phyloP scores from a whole-genome alignment of 2,329 filamentous ascomycete genomes.

The Cylindrodendrum hubeiense region DNA sequence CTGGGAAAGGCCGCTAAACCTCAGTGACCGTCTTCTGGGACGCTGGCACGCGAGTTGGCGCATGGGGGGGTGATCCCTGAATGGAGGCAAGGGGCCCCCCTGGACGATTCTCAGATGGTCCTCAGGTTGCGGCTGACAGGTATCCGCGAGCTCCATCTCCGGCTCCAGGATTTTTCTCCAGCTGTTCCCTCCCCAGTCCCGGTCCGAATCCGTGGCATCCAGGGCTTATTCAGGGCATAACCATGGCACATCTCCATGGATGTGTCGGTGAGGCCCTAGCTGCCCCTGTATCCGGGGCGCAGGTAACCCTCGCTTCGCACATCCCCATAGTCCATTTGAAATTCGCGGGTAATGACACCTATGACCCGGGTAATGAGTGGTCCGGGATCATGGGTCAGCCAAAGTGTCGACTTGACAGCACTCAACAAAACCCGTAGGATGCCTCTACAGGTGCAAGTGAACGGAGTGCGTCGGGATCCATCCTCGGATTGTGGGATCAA shows the following conservation, averaged over 20 bases:
- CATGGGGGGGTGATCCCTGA: slow-evolving; percentile 32
- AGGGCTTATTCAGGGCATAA: slow-evolving; percentile 42
- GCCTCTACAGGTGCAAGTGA: slow-evolving; percentile 12
- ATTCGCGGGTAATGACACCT: slow-evolving; percentile 34
- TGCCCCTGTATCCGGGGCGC: slow-evolving; percentile 38
- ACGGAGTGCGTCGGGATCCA: background rate
- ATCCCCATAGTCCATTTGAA: slow-evolving; percentile 32
- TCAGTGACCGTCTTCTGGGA: slow-evolving; percentile 48
- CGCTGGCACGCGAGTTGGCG: slow-evolving; percentile 42
- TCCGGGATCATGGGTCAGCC: slow-evolving; percentile 35
- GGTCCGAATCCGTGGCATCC: slow-evolving; percentile 29
- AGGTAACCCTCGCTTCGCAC: slow-evolving; percentile 42
- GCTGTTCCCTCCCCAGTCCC: slow-evolving; percentile 27
- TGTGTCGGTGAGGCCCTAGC: slow-evolving; percentile 29
- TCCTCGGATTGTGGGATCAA: slow-evolving; percentile 5
- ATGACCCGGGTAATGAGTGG: slow-evolving; percentile 37
- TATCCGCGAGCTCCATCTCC: slow-evolving; percentile 37
- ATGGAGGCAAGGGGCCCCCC: slow-evolving; percentile 33
- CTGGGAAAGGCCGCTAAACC: slow-evolving; percentile 46
- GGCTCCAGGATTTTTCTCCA: slow-evolving; percentile 44
- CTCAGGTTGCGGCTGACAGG: slow-evolving; percentile 30
- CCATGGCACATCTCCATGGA: slow-evolving; percentile 36
- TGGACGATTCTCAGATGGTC: slow-evolving; percentile 30
- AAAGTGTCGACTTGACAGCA: slow-evolving; percentile 34
- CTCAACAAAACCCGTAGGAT: slow-evolving; percentile 37